These are phyloP conservation scores for Cyclostephanos invisitatus DNA, from an alignment of 108 stramenopile genomes.

Conservation along the genomic window DNA sequence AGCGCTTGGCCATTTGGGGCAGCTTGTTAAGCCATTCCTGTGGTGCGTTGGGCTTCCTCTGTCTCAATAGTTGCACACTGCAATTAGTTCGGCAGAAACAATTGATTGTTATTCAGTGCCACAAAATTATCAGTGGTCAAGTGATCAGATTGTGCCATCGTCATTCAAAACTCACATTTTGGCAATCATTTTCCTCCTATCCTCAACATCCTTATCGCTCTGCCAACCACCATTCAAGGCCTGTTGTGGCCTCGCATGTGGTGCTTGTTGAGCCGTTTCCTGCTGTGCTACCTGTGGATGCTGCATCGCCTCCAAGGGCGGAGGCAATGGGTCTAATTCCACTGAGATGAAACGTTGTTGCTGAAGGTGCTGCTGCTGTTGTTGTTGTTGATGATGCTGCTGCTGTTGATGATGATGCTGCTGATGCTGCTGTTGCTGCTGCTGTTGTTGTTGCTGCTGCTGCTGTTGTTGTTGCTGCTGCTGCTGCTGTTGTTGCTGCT, in stretches of 20 bases:
- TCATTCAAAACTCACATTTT: constrained; percentile 77
- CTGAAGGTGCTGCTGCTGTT: constrained; percentile 45
- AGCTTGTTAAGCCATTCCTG: constrained; percentile 94
- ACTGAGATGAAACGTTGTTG: constrained; percentile 12
- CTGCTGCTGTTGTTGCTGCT: constrained; percentile 33
- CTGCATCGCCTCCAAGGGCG: constrained; percentile 40
- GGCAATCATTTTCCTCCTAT: constrained; percentile 92
- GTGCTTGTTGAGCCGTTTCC: constrained; percentile 44
- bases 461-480: constrained; percentile 28
- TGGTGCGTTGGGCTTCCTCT: constrained; percentile 94
- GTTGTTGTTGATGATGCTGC: constrained; percentile 52
- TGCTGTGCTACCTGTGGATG: constrained; percentile 32
- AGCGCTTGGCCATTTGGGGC: constrained; percentile 94
- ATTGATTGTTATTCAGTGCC: constrained; percentile 7
- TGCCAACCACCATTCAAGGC: constrained; percentile 92
- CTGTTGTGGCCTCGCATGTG: constrained; percentile 53
- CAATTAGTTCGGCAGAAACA: background rate
- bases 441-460: constrained; percentile 29
- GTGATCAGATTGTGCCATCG: background rate
- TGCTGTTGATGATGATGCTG: constrained; percentile 16
- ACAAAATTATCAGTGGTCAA: constrained; percentile 1
- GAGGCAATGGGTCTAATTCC: constrained; percentile 24
- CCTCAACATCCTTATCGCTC: constrained; percentile 84
- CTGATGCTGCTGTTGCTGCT: constrained; percentile 40
- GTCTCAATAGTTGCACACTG: constrained; percentile 91